phyloP scores from a whole-genome alignment of 306 rosid genomes.

The Casuarina equisetifolia region DNA sequence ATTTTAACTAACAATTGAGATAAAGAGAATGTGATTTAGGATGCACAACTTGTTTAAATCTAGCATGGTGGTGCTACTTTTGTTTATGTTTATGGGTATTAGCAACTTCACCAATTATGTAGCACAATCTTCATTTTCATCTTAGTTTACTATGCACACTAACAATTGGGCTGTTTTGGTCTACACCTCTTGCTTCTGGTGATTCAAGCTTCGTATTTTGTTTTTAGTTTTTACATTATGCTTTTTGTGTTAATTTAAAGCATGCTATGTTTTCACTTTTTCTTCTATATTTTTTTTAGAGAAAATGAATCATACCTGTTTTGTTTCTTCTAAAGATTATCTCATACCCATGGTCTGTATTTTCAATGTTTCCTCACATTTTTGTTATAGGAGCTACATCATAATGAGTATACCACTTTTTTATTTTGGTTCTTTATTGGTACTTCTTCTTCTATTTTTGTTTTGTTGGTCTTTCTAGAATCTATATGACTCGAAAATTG shows the following conservation, averaged over 20 bases:
- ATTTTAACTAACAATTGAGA: slow-evolving; percentile 13
- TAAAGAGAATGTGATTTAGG: slow-evolving; percentile 19
- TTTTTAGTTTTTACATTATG: background rate
- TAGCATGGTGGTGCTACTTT: slow-evolving; percentile 23
- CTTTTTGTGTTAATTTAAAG: background rate
- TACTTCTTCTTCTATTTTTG: too few species aligned
- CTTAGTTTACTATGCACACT: slow-evolving; percentile 71
- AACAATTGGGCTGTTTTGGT: slow-evolving; percentile 94
- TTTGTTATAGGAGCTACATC: too few species aligned
- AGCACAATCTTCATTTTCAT: slow-evolving; percentile 48
- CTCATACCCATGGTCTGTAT: too few species aligned
- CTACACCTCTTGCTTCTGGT: slow-evolving; percentile 97
- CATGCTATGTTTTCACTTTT: too few species aligned
- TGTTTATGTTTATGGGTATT: slow-evolving; percentile 38
- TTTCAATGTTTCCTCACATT: too few species aligned
- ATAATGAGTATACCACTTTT: too few species aligned
- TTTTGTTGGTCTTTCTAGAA: too few species aligned
- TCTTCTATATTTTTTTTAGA: too few species aligned
- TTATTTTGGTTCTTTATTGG: too few species aligned
- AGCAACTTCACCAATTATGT: slow-evolving; percentile 15
- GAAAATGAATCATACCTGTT: too few species aligned
- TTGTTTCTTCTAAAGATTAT: too few species aligned
- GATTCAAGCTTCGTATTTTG: slow-evolving; percentile 22
- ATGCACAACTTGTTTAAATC: slow-evolving; percentile 29
- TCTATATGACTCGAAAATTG: too few species aligned